Conservation (phyloP, 495 filamentous ascomycete genomes). For the Evansstolkia leycettana region DNA sequence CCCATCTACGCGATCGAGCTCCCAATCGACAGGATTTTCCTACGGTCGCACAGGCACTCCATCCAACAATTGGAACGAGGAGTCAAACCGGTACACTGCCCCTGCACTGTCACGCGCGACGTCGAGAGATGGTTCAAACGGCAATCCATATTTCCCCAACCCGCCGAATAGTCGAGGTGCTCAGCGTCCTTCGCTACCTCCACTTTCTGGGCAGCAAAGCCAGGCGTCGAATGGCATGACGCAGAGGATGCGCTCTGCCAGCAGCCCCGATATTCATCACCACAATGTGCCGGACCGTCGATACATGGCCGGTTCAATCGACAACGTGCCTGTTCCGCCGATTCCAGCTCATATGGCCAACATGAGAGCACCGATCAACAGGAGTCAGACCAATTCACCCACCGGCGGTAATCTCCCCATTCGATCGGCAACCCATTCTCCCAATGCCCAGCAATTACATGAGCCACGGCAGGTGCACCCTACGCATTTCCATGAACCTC, state of each 20-base stretch:
- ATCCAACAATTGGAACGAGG: conserved; percentile 47
- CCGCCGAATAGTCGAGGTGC: conserved; percentile 49
- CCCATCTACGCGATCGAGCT: conserved; percentile 77
- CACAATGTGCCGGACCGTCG: conserved; percentile 31
- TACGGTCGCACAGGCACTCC: conserved; percentile 67
- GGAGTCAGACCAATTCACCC: conserved; percentile 58
- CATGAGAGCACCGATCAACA: conserved; percentile 47
- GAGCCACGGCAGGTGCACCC: conserved; percentile 11
- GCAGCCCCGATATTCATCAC: conserved; percentile 56
- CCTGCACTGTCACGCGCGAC: conserved; percentile 69
- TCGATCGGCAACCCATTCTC: conserved; percentile 31
- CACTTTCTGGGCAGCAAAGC: conserved; percentile 46
- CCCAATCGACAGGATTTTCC: conserved; percentile 53
- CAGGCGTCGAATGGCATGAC: conserved; percentile 40
- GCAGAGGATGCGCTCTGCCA: conserved; percentile 55
- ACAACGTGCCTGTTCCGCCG: conserved; percentile 52
- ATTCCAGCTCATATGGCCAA: conserved; percentile 50
- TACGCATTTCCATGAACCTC: conserved; percentile 28
- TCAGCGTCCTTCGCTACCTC: conserved; percentile 72
- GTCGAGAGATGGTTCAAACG: conserved; percentile 61
- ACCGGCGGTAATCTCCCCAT: conserved; percentile 36
- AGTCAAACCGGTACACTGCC: conserved; percentile 70
- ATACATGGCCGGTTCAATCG: conserved; percentile 43
- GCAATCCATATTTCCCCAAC: conserved; percentile 40
- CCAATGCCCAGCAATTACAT: conserved; percentile 18